Evolutionary conservation across 1,284 basidiomycete species (phyloP), one percentile per base, ranked within the genome.

Genomic region (Ganoderma lucidum): DNA sequence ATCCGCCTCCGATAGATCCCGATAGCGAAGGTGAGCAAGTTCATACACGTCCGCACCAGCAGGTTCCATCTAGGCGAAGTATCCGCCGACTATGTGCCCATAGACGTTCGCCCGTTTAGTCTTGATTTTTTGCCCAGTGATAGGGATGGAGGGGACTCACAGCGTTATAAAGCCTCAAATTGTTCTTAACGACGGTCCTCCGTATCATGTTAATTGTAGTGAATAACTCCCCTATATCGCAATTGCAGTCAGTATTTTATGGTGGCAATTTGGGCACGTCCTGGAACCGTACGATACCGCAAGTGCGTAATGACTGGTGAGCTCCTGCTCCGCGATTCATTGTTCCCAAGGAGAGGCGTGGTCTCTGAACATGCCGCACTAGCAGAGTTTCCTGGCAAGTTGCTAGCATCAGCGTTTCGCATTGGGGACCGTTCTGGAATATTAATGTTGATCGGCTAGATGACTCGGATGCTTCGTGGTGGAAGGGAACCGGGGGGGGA

Each of bases 51-150:
- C 23, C 58, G 6, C 3, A 60, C n/a, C 19, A 39, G 14, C n/a
- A 17, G 58, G 58, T 59, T 59, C 56, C 58, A 60, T n/a, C 17
- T n/a, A 41, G 58, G 39, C 23, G 35, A 60, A 23, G 39, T n/a
- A 15, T 60, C 39, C 17, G 37, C 58, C 42, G 35, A 23, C 58
- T 60, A 39, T 12, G 9, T 60, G 37, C 1, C 9, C n/a, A n/a
- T 14, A 15, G n/a, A 23, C 41, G 37, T 28, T n/a, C 9, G n/a
- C 10, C 14, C 30, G 1, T 28, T 41, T 14, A 12, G 42, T 44
- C 23, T 23, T 23, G 42, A 44, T 12, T 44, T 44, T 23, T 6
- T 32, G 12, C 15, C 30, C 17, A 44, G 30, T 28, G 30, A 28
- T 17, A 17, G 10, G 30, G 12, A 39, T 19, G 35, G 35, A 23